Evolutionary conservation across 176 grass and related monocot genomes (phyloP).

Genomic region (Metroxylon sagu): DNA sequence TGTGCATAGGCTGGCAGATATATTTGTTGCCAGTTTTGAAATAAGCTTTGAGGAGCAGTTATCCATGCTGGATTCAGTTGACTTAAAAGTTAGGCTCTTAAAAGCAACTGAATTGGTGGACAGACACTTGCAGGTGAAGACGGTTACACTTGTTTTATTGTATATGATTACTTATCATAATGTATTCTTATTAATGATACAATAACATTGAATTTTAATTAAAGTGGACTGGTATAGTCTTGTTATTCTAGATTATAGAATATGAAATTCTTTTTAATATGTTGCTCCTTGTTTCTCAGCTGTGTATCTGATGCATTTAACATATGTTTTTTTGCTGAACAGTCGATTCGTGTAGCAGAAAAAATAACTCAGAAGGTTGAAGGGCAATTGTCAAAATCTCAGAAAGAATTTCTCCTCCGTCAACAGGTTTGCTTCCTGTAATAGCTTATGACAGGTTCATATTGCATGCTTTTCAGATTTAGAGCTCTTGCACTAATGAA

Average conservation of each 20-base stretch:
- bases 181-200: neutral
- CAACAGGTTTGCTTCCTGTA: constrained; percentile 57
- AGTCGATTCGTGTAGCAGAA: constrained; percentile 98
- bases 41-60: constrained; percentile 99
- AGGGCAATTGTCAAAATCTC: constrained; percentile 87
- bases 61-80: constrained; percentile 93
- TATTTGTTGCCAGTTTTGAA: constrained; percentile 99
- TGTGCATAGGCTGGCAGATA: constrained; percentile 91
- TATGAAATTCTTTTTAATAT: too few relatives aligned
- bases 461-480: too few relatives aligned
- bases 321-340: constrained; percentile 17
- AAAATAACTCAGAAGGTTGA: constrained; percentile 99
- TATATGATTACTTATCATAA: neutral
- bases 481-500: too few relatives aligned
- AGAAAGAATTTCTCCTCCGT: constrained; percentile 92
- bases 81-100: constrained; percentile 87
- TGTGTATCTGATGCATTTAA: constrained; percentile 1
- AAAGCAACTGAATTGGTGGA: constrained; percentile 96
- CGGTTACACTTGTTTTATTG: neutral
- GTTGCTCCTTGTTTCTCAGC: too few relatives aligned
- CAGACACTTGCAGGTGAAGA: constrained; percentile 77
- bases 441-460: too few relatives aligned
- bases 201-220: too few relatives aligned
- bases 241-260: too few relatives aligned
- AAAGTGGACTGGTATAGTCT: too few relatives aligned